phyloP scores from a whole-genome alignment of 345 rosid genomes.

The Lumnitzera racemosa region DNA sequence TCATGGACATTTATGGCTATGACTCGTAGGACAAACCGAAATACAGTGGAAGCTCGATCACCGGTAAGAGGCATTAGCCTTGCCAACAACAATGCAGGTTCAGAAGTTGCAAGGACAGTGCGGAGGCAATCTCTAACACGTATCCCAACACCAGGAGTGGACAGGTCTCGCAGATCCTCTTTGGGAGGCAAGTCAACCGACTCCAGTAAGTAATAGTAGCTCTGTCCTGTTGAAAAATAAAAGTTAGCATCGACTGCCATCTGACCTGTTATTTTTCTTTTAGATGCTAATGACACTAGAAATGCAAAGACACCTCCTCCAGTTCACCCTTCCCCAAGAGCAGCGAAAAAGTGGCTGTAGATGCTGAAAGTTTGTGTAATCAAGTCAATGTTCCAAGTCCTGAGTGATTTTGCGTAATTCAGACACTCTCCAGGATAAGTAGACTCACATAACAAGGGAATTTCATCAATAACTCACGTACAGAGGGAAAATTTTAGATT shows the following conservation, averaged over 20 bases:
- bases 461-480: not conserved
- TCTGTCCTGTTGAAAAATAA: not conserved
- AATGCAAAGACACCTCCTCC: slow-evolving; percentile 81
- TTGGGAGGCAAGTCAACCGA: slow-evolving; percentile 63
- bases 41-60: slow-evolving; percentile 24
- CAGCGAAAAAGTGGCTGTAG: slow-evolving; percentile 40
- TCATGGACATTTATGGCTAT: no score
- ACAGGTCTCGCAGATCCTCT: slow-evolving; percentile 66
- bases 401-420: not conserved
- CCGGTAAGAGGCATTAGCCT: slow-evolving; percentile 24
- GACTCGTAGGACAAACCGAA: slow-evolving; percentile 36
- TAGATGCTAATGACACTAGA: slow-evolving; percentile 26
- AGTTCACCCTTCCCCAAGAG: slow-evolving; percentile 26
- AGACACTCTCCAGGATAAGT: no score
- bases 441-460: no score
- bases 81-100: slow-evolving; percentile 23
- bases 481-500: not conserved
- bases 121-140: slow-evolving; percentile 83
- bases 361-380: not conserved
- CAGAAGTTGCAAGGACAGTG: slow-evolving; percentile 39
- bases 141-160: slow-evolving; percentile 27
- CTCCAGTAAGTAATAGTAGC: slow-evolving; percentile 26
- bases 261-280: not conserved
- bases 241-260: not conserved
- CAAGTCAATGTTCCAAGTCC: not conserved